These are phyloP conservation scores for Sclerotinia sclerotiorum DNA, from an alignment of 2,329 filamentous ascomycete species.

Conservation along the genomic window DNA sequence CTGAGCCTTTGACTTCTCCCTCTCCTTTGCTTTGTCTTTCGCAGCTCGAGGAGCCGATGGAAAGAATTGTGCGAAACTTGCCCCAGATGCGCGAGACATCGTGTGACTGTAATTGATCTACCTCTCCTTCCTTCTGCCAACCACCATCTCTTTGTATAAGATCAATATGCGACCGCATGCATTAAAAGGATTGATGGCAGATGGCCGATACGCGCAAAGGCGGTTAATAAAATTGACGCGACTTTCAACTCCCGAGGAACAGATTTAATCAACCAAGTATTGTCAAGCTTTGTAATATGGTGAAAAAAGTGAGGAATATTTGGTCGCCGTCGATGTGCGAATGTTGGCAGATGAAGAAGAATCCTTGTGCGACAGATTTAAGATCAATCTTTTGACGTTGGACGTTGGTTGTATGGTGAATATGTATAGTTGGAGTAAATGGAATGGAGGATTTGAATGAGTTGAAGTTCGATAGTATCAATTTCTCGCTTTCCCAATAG, in stretches of 20 bases:
- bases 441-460: conserved; percentile 18
- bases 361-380: conserved; percentile 19
- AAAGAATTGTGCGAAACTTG: conserved; percentile 85
- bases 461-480: conserved; percentile 19
- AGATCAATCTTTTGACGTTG: conserved; percentile 13
- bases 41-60: conserved; percentile 65
- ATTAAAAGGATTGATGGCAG: conserved; percentile 29
- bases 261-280: conserved; percentile 15
- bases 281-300: conserved; percentile 1
- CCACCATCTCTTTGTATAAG: conserved; percentile 38
- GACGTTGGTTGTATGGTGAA: conserved; percentile 19
- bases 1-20: conserved; percentile 56
- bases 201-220: conserved; percentile 33
- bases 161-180: conserved; percentile 36
- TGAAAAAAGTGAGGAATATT: neutral
- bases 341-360: conserved; percentile 9
- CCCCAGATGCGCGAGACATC: conserved; percentile 76
- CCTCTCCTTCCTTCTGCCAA: conserved; percentile 37
- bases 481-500: conserved; percentile 21
- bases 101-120: conserved; percentile 46
- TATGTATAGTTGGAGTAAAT: conserved; percentile 15
- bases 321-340: conserved; percentile 25
- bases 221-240: conserved; percentile 26
- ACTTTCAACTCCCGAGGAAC: conserved; percentile 23
- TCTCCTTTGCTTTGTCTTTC: conserved; percentile 58